These are phyloP conservation scores for Barnettozyma vustinii DNA, from an alignment of 805 yeast species.

Conservation along the genomic window DNA sequence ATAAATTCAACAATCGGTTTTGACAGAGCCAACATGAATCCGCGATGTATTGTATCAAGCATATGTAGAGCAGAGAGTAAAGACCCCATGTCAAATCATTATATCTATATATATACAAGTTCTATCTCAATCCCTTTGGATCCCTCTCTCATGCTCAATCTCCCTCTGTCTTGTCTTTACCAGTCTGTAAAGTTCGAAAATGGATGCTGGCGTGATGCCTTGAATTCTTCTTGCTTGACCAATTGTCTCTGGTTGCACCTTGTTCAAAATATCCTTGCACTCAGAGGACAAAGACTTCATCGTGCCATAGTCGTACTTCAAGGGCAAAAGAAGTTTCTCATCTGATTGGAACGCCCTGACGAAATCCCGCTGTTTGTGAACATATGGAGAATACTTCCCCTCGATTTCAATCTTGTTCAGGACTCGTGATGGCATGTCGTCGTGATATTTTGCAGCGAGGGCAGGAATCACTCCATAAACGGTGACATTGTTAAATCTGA, in stretches of 20 bases:
- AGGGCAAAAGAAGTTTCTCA: slow-evolving; percentile 70
- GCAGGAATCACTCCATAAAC: slow-evolving; percentile 12
- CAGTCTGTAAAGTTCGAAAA: slow-evolving; percentile 68
- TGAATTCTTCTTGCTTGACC: slow-evolving; percentile 95
- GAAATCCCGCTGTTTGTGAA: slow-evolving; percentile 64
- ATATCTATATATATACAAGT: not conserved
- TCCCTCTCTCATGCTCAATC: slow-evolving; percentile 17
- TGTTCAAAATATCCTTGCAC: slow-evolving; percentile 61
- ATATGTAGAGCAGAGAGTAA: too few species aligned
- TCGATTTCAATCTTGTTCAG: slow-evolving; percentile 65
- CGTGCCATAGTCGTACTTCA: slow-evolving; percentile 52
- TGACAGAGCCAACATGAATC: too few species aligned
- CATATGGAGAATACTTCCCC: slow-evolving; percentile 77
- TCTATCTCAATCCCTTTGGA: not conserved
- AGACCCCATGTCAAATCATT: too few species aligned
- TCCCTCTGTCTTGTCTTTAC: slow-evolving; percentile 27
- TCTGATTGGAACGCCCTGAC: slow-evolving; percentile 79
- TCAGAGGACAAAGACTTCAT: slow-evolving; percentile 70
- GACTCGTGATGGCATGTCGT: slow-evolving; percentile 38
- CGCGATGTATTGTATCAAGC: too few species aligned
- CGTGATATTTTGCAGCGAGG: slow-evolving; percentile 21
- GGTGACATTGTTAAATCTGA: slow-evolving; percentile 46
- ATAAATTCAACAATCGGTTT: too few species aligned
- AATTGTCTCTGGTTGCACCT: slow-evolving; percentile 78
- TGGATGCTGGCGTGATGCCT: slow-evolving; percentile 92